Base-by-base conservation (phyloP, 169 alveolate species). In the Babesia ovata region DNA sequence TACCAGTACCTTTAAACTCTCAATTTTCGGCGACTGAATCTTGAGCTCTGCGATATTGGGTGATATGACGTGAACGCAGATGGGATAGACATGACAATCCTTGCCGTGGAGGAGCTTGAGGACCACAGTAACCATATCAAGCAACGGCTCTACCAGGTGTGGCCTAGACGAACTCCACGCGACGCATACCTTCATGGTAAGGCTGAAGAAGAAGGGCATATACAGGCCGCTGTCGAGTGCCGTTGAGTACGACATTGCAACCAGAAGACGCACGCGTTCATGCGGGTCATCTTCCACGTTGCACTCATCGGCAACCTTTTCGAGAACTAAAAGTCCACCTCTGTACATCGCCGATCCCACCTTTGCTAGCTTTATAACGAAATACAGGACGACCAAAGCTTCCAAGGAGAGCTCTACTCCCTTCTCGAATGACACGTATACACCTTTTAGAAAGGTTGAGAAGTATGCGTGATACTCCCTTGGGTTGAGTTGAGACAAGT, bases 171-270 rank as follows among this genome's bases (percentile, higher is more conserved):
- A 17, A 28, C 28, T 29, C 63, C 67, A 67, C n/a, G 33, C 28
- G 46, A 22, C 26, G 49, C 63, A 29, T 24, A 39, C 19, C 21
- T 45, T 19, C 66, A 69, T 81, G 48, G 77, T 50, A 21, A 73
- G 22, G 44, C 63, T 72, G 71, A 58, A 81, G 76, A 81, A 81
- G 84, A 45, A 74, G 19, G 88, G 85, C 53, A 81, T 81, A 33
- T 73, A 81, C 33, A 63, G 60, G 29, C 81, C 84, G 26, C 79
- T 63, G 65, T 81, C 88, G 19, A 81, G 36, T 17, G 66, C 54
- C 56, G 48, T 33, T n/a, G 71, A 24, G 60, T 81, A 81, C 14
- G 81, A 69, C 49, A 45, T 62, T 17, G 53, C 69, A 22, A 78
- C 7, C 14, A 78, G 53, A 19, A 78, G 69, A 17, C 72, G 63